These are phyloP conservation scores for Pyrenophora graminea DNA, from an alignment of 2,329 filamentous ascomycete genomes.

Conservation along the genomic window DNA sequence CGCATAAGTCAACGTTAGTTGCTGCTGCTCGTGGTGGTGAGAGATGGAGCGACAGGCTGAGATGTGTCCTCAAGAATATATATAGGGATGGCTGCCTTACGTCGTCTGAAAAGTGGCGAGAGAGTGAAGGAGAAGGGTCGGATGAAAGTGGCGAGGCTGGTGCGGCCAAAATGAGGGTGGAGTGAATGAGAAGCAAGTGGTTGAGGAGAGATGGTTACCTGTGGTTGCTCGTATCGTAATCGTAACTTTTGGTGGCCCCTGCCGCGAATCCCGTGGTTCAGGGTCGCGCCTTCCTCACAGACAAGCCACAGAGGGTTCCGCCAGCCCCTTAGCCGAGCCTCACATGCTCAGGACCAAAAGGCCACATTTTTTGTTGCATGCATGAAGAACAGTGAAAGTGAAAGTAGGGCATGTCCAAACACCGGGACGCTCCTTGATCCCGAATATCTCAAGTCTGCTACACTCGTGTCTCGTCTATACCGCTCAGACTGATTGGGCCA, in stretches of 20 bases:
- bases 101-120: slow-evolving; percentile 15
- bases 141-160: slow-evolving; percentile 22
- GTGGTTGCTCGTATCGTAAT: slow-evolving; percentile 3
- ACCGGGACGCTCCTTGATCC: slow-evolving; percentile 8
- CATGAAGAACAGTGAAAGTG: too few species aligned
- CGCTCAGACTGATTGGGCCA: slow-evolving; percentile 29
- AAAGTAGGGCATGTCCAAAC: too few species aligned
- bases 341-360: slow-evolving; percentile 6
- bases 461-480: slow-evolving; percentile 10
- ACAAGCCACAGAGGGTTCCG: slow-evolving; percentile 17
- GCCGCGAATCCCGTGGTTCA: slow-evolving; percentile 21
- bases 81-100: slow-evolving; percentile 38
- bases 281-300: slow-evolving; percentile 10
- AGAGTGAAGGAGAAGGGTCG: slow-evolving; percentile 15
- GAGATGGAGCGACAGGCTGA: slow-evolving; percentile 10
- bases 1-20: slow-evolving; percentile 36
- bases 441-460: not conserved
- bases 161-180: slow-evolving; percentile 28
- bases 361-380: not conserved
- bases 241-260: slow-evolving; percentile 18
- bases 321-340: slow-evolving; percentile 13
- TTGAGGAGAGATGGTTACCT: slow-evolving; percentile 15
- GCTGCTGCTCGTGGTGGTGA: slow-evolving; percentile 10
- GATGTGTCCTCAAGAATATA: slow-evolving; percentile 37
- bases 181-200: slow-evolving; percentile 5